A percentile compares a stretch with the other conserved stretches of the same genome.
phyloP scores from a whole-genome alignment of 306 rosid genomes.

The Clitoria ternatea region DNA sequence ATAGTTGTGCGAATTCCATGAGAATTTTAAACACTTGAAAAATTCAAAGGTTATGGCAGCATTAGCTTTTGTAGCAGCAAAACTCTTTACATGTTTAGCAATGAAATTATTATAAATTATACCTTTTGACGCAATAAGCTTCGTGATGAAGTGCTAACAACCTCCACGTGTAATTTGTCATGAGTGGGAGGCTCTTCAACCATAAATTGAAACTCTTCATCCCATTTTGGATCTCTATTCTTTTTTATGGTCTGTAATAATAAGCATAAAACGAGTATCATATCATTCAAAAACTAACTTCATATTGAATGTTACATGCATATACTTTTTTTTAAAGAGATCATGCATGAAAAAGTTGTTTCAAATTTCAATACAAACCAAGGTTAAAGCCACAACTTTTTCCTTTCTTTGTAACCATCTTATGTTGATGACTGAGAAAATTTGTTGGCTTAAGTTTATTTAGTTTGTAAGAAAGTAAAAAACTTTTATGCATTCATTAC shows the following conservation, averaged over 20 bases:
- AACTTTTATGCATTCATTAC: too few relatives aligned
- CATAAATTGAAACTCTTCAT: conserved; percentile 66
- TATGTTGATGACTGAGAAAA: too few relatives aligned
- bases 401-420: too few relatives aligned
- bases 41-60: not conserved
- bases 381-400: too few relatives aligned
- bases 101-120: not conserved
- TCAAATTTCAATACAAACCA: too few relatives aligned
- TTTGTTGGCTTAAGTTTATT: too few relatives aligned
- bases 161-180: conserved; percentile 76
- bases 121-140: conserved; percentile 76
- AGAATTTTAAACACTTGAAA: not conserved
- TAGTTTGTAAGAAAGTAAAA: too few relatives aligned
- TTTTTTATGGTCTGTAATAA: conserved; percentile 51
- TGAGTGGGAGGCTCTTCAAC: conserved; percentile 72
- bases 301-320: not conserved
- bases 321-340: too few relatives aligned
- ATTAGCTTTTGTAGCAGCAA: not conserved
- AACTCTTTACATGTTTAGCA: not conserved
- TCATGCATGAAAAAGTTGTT: too few relatives aligned
- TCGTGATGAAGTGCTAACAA: conserved; percentile 76
- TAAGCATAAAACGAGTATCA: not conserved
- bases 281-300: not conserved
- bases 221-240: conserved; percentile 94
- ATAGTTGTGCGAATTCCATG: not conserved